Conservation (phyloP, 1,284 basidiomycete species). For the Somion occarium region DNA sequence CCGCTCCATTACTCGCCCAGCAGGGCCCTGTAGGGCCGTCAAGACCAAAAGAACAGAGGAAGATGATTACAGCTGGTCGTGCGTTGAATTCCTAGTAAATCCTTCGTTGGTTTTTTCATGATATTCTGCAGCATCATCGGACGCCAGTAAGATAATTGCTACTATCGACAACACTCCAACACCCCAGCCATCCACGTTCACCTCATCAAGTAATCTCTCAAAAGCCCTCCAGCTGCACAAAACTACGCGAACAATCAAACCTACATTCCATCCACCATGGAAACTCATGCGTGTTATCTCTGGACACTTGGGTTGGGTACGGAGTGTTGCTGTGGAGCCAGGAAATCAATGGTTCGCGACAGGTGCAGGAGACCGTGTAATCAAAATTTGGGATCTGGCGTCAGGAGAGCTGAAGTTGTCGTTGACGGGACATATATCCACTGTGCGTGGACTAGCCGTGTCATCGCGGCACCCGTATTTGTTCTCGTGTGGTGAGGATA, state of each 20-base stretch:
- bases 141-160: slow-evolving; percentile 61
- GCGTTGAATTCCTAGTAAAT: too few relatives aligned
- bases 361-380: slow-evolving; percentile 95
- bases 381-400: slow-evolving; percentile 99
- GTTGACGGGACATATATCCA: slow-evolving; percentile 96
- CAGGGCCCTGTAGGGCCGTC: slow-evolving; percentile 79
- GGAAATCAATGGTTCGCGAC: slow-evolving; percentile 99
- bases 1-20: slow-evolving; percentile 75
- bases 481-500: slow-evolving; percentile 97
- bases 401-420: slow-evolving; percentile 93
- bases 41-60: slow-evolving; percentile 56
- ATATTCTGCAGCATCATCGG: slow-evolving; percentile 35
- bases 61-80: slow-evolving; percentile 74
- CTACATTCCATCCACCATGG: slow-evolving; percentile 94
- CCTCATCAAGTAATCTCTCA: slow-evolving; percentile 63
- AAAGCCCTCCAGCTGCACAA: slow-evolving; percentile 88
- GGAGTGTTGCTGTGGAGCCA: slow-evolving; percentile 92
- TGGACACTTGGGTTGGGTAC: slow-evolving; percentile 98
- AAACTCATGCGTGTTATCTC: slow-evolving; percentile 96
- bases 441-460: slow-evolving; percentile 91
- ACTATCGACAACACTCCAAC: slow-evolving; percentile 65
- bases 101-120: neutral
- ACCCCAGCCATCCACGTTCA: slow-evolving; percentile 60
- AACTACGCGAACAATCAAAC: slow-evolving; percentile 88
- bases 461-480: slow-evolving; percentile 93